Base-by-base conservation (phyloP, 345 rosid genomes). In the Stellera chamaejasme region DNA sequence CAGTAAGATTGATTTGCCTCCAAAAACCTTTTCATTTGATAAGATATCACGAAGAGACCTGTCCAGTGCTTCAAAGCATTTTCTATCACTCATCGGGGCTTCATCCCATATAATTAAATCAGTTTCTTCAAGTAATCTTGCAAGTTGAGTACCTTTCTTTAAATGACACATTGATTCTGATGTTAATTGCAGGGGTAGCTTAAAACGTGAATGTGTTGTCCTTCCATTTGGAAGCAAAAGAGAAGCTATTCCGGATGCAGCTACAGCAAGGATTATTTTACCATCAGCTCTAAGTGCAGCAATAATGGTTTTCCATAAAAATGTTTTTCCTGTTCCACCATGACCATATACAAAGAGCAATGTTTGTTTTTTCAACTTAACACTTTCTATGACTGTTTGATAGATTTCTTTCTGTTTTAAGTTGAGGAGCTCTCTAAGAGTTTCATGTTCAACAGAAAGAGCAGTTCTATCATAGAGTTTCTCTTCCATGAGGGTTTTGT, bases 311-410 rank as follows among this genome's bases (percentile, higher is more conserved):
- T 48, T 47, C 14, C 36, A 63, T 9, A 63, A 2, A 41, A 45
- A 55, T 1, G 60, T 55, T 48, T 63, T 54, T 1, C 48, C 5
- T 0, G 42, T 63, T 5, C 55, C 55, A 5, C 60, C 27, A 2
- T 10, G 26, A 0, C 60, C 54, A 16, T 55, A 36, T 1, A 32
- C 13, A 41, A 63, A 55, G 12, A 45, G 5, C 1, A 32, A 8
- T 32, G 5, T 2, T 8, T 32, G 1, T 32, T 8, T 10, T 2
- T 6, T 1, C 2, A 13, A n/a, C 4, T 28, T 15, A 13, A 6
- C 15, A 5, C 10, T 26, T 9, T 11, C 5, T 5, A 10, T 3
- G 3, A 52, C 15, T 3, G 7, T 13, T 13, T 26, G 7, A 9
- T 26, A n/a, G 4, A 27, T 41, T 6, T 12, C 3, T 11, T 51